These are phyloP conservation scores for Lachnum nothofagi DNA, from an alignment of 2,329 filamentous ascomycete species.

Conservation along the genomic window DNA sequence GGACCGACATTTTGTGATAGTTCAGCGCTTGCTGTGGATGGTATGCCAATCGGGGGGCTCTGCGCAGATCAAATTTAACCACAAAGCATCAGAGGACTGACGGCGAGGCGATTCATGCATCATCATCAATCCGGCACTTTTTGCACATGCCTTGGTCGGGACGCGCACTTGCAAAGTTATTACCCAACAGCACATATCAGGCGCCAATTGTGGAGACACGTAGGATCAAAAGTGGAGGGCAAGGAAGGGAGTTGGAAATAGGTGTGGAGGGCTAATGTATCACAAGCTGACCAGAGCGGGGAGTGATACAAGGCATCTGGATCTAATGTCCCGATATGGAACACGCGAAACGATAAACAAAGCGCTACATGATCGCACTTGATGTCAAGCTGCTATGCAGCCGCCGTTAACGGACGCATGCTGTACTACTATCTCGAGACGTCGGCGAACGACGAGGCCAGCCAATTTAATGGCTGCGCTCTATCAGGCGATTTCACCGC, in stretches of 20 bases:
- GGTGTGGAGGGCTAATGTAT: slow-evolving; percentile 33
- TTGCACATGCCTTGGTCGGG: slow-evolving; percentile 18
- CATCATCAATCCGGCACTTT: slow-evolving; percentile 13
- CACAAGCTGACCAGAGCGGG: slow-evolving; percentile 21
- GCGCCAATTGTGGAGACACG: slow-evolving; percentile 28
- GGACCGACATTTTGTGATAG: slow-evolving; percentile 10
- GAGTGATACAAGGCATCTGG: slow-evolving; percentile 24
- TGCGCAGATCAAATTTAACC: slow-evolving; percentile 16
- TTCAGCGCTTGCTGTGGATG: slow-evolving; percentile 16
- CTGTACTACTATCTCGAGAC: slow-evolving; percentile 14
- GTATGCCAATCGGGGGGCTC: slow-evolving; percentile 20
- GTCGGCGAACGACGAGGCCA: slow-evolving; percentile 11
- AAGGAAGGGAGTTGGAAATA: slow-evolving; percentile 25
- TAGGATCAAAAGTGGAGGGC: slow-evolving; percentile 31
- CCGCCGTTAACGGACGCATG: slow-evolving; percentile 29
- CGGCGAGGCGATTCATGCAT: slow-evolving; percentile 13
- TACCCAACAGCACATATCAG: slow-evolving; percentile 22
- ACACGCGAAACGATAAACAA: slow-evolving; percentile 22
- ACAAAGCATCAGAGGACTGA: slow-evolving; percentile 13
- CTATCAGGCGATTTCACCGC: too few relatives aligned
- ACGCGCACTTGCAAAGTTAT: slow-evolving; percentile 23
- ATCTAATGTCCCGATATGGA: slow-evolving; percentile 32
- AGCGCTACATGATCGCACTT: slow-evolving; percentile 20
- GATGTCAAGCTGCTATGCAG: slow-evolving; percentile 7
- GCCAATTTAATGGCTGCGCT: neutral